Base-by-base conservation (phyloP, 1,139 yeast genomes). In the Diutina ranongensis region DNA sequence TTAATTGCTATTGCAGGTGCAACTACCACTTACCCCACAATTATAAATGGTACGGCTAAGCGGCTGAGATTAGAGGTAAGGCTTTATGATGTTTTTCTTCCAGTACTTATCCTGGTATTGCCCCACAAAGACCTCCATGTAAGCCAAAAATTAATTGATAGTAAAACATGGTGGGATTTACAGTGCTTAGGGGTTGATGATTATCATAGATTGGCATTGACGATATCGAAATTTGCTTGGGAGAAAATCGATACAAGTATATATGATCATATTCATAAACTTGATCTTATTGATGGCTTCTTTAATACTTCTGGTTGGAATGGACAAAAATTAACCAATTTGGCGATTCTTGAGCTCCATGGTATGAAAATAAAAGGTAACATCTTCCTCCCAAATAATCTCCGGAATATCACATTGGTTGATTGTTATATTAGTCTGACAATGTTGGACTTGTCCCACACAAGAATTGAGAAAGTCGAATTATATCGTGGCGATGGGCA, bases 271-370 rank as follows among this genome's bases (percentile, higher is more conserved):
- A 8, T 36, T 4, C 15, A 20, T n/a, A 20, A 36, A n/a, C 15
- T 36, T n/a, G 40, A 36, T 12, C 31, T 36, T 8, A 20, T 36
- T 13, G 40, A 36, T 21, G 40, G 40, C 5, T 36, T 36, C 15
- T 36, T 36, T 12, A 28, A 36, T 12, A 13, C 12, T 12, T 21
- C 18, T 2, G 40, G 28, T 12, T 36, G 40, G 40, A 20, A 36
- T 21, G 40, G 40, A 3, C 7, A 12, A 3, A 15, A 12, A 7
- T n/a, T 36, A 10, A 5, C 16, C 13, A 20, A 36, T n/a, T 36
- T 36, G 31, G 13, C 40, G 18, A 36, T n/a, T 2, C n/a, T 36
- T 4, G 40, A 36, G 16, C 27, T 36, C 4, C 40, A 36, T 15
- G 40, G 40, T 13, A 36, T 36, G 40, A 20, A 21, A 18, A 36